Conservation (phyloP, 345 rosid genomes). For the Arabidopsis thaliana region TAIR10.1 NC_003070.9:18294001-18294500, state of each 20-base stretch:
- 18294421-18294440: neutral
- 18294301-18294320: neutral
- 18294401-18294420: neutral
- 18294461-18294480: too few species aligned
- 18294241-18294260: slow-evolving; percentile 82
- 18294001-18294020: slow-evolving; percentile 16
- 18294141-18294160: slow-evolving; percentile 96
- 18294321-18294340: neutral
- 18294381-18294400: neutral
- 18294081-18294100: slow-evolving; percentile 87
- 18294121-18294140: slow-evolving; percentile 90
- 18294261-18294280: slow-evolving; percentile 94
- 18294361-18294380: neutral
- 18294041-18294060: slow-evolving; percentile 92
- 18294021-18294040: slow-evolving; percentile 58
- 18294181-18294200: slow-evolving; percentile 88
- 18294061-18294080: slow-evolving; percentile 77
- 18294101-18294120: slow-evolving; percentile 88
- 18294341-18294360: too few species aligned
- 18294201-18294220: slow-evolving; percentile 79
- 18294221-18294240: slow-evolving; percentile 92
- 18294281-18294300: slow-evolving; percentile 58
- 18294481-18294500: too few species aligned
- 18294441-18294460: neutral
- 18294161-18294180: slow-evolving; percentile 66